Evolutionary conservation across 2,329 filamentous ascomycete species (phyloP), one percentile per base, ranked within the genome.

Genomic region (Coniochaeta pulveracea): DNA sequence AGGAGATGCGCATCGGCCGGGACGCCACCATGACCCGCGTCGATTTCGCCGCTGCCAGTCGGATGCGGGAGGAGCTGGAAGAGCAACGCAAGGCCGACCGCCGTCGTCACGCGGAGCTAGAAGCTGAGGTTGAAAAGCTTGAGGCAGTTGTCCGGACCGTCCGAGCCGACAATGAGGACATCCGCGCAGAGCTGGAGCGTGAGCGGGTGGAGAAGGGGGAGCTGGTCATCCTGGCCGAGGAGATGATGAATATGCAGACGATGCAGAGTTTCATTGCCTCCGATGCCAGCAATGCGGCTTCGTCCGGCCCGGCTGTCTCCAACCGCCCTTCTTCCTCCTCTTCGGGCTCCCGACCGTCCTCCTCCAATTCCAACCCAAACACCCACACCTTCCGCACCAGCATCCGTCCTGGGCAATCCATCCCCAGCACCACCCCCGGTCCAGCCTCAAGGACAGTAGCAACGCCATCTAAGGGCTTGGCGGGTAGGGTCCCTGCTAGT

Each of bases 161-260:
- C 27, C 75, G 80, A 51, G 61, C 66, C 4, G 81, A 89, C 45
- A 84, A 85, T 42, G 66, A 72, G 19, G 64, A 72, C 21, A 63
- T 88, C 17, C 61, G 79, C 21, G 55, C 61, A 12, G 68, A 83
- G 44, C 65, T 91, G 6, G 77, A 86, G 51, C 64, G 70, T 39
- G 84, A 91, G 58, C 69, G 84, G 6, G 71, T 85, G 14, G 84
- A 91, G 58, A 89, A 91, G 64, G 80, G 82, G 34, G 84, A 89
- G 57, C 64, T 91, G 24, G 84, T 91, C 22, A 72, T 76, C 36
- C 70, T 85, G 5, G 84, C 85, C 1, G 84, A 91, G 54, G 84
- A 91, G 60, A 82, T 91, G 76, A 79, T 91, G 58, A 64, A 66
- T 33, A 76, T 89, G 57, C 66, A 63, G 40, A 61, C 76, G 37